Percentiles rank a stretch among this genome's conserved stretches.
Conservation (phyloP, 192 early-diverging fungal genomes). For the Chytriomyces hyalinus region DNA sequence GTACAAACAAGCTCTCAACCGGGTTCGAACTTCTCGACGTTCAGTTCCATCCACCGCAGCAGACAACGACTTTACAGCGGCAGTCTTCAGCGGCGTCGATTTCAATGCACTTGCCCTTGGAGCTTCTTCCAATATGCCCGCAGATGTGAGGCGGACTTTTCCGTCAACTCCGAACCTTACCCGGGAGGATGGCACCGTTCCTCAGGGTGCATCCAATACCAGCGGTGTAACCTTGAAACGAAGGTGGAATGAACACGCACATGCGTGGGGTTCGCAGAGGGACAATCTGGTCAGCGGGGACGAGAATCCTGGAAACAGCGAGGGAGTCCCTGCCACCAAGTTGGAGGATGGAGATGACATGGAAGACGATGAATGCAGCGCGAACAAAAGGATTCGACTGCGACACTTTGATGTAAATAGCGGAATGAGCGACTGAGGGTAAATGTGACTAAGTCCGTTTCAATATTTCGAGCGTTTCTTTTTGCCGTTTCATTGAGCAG, state of each 20-base stretch:
- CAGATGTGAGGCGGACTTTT: no score
- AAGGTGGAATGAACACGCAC: no score
- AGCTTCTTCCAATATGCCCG: not conserved
- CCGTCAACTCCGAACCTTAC: no score
- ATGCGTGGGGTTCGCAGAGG: no score
- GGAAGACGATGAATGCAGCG: not conserved
- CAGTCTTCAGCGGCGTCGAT: constrained; percentile 12
- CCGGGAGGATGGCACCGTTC: no score
- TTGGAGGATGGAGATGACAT: not conserved
- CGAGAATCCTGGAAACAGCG: not conserved
- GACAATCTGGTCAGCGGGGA: not conserved
- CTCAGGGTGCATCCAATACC: no score
- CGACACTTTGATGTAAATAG: not conserved
- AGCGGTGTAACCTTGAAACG: no score
- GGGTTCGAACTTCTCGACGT: not conserved
- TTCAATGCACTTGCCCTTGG: constrained; percentile 4
- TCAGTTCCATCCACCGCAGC: not conserved
- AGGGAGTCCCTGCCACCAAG: not conserved
- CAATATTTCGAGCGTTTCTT: not conserved
- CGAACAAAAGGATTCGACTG: not conserved
- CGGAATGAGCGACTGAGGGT: not conserved
- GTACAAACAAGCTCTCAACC: not conserved
- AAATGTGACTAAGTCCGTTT: not conserved
- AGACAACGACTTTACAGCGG: not conserved
- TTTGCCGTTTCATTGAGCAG: not conserved